Evolutionary conservation across 371 early-diverging fungal genomes (phyloP).

Genomic region (Mortierella sp.): DNA sequence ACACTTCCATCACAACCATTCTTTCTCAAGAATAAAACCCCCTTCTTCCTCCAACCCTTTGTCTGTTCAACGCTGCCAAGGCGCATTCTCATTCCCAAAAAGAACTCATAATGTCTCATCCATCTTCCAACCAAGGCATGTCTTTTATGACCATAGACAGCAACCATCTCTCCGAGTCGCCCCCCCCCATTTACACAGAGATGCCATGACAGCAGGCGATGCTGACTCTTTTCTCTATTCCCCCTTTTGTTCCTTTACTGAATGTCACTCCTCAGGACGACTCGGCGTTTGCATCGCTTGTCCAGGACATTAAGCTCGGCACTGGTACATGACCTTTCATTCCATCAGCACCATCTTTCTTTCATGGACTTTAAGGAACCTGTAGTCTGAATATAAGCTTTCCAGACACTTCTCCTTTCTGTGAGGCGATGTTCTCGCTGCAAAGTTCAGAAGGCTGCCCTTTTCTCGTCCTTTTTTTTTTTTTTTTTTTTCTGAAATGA

Average conservation of each 20-base stretch:
- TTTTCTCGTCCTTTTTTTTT: neutral
- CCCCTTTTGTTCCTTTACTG: neutral
- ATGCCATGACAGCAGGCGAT: too few species aligned
- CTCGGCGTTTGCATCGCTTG: constrained; percentile 17
- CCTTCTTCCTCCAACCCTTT: neutral
- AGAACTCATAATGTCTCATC: too few species aligned
- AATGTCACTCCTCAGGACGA: constrained; percentile 35
- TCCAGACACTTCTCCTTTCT: neutral
- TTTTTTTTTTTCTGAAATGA: neutral
- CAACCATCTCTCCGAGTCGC: too few species aligned
- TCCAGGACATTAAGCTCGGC: constrained; percentile 32
- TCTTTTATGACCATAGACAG: too few species aligned
- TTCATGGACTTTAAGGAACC: too few species aligned
- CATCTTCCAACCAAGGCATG: too few species aligned
- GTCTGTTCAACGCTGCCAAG: too few species aligned
- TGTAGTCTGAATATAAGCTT: neutral
- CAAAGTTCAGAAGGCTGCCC: too few species aligned
- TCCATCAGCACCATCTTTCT: neutral
- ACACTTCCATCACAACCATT: neutral
- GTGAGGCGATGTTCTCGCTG: constrained; percentile 1
- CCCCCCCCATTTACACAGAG: too few species aligned
- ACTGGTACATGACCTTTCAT: constrained; percentile 6
- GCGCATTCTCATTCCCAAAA: too few species aligned
- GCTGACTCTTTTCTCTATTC: too few species aligned
- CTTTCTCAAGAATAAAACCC: neutral